These are phyloP conservation scores for Fusarium sp. DNA, from an alignment of 2,329 filamentous ascomycete genomes.

Conservation along the genomic window DNA sequence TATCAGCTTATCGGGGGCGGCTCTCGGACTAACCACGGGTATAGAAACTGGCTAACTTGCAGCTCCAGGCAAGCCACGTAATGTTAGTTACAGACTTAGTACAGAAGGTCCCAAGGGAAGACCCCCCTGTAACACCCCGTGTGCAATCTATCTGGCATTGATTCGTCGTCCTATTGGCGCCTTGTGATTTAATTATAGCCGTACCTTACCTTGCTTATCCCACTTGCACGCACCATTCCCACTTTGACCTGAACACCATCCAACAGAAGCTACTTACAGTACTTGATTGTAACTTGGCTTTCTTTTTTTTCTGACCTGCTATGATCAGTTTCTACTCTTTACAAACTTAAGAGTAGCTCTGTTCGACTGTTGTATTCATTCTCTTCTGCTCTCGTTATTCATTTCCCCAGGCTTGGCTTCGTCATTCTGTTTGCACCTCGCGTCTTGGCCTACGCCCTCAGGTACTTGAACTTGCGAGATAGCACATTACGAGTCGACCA, in stretches of 20 bases:
- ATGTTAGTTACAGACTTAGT: conserved; percentile 25
- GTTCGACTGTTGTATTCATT: background rate
- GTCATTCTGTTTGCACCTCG: conserved; percentile 23
- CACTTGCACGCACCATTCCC: conserved; percentile 27
- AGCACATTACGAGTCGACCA: conserved; percentile 17
- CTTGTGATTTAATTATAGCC: conserved; percentile 40
- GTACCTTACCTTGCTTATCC: conserved; percentile 21
- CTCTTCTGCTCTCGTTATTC: background rate
- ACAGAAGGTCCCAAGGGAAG: conserved; percentile 9
- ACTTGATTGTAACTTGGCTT: conserved; percentile 19
- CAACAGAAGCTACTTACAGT: conserved; percentile 2
- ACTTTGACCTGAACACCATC: conserved; percentile 27
- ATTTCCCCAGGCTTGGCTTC: conserved; percentile 4
- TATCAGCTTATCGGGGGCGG: conserved; percentile 34
- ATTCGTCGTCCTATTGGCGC: conserved; percentile 27
- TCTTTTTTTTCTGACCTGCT: conserved; percentile 9
- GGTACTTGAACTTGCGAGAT: conserved; percentile 3
- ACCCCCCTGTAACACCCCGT: conserved; percentile 20
- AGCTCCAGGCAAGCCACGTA: conserved; percentile 28
- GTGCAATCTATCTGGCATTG: conserved; percentile 33
- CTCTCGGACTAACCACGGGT: conserved; percentile 25
- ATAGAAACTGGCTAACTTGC: too few species aligned
- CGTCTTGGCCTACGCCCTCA: conserved; percentile 18
- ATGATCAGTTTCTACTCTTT: background rate
- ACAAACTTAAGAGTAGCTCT: background rate